Conservation (phyloP, 2,329 filamentous ascomycete species). For the Arthroderma sp. region DNA sequence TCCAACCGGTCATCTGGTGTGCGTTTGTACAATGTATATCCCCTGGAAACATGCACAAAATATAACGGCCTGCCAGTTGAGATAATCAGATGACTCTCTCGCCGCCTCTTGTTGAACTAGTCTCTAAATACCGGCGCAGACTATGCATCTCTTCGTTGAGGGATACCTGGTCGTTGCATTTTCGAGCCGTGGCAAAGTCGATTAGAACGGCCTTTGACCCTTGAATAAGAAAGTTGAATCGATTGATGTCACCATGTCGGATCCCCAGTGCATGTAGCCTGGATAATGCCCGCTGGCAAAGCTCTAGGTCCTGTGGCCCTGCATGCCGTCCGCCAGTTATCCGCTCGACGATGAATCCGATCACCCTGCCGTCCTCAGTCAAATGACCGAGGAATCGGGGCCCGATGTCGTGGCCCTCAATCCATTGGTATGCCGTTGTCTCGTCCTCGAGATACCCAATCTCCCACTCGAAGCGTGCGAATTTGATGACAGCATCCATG, state of each 20-base stretch:
- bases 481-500: constrained; percentile 24
- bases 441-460: constrained; percentile 28
- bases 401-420: constrained; percentile 20
- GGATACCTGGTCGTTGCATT: constrained; percentile 16
- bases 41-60: no score
- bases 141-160: constrained; percentile 15
- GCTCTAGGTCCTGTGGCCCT: constrained; percentile 15
- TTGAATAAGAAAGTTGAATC: constrained; percentile 21
- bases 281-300: constrained; percentile 16
- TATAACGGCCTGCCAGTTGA: no score
- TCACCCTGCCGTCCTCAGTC: constrained; percentile 6
- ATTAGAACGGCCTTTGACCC: constrained; percentile 18
- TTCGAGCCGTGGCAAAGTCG: constrained; percentile 21
- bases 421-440: constrained; percentile 29
- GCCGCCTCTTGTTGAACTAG: not conserved
- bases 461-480: constrained; percentile 31
- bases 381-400: constrained; percentile 8
- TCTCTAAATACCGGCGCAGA: not conserved
- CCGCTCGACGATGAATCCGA: constrained; percentile 26
- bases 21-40: no score
- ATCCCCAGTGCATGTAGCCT: constrained; percentile 20
- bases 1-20: no score
- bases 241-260: constrained; percentile 22
- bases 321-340: constrained; percentile 19
- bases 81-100: not conserved